Conservation (phyloP, 2,329 filamentous ascomycete species). For the Helotiales sp. region DNA sequence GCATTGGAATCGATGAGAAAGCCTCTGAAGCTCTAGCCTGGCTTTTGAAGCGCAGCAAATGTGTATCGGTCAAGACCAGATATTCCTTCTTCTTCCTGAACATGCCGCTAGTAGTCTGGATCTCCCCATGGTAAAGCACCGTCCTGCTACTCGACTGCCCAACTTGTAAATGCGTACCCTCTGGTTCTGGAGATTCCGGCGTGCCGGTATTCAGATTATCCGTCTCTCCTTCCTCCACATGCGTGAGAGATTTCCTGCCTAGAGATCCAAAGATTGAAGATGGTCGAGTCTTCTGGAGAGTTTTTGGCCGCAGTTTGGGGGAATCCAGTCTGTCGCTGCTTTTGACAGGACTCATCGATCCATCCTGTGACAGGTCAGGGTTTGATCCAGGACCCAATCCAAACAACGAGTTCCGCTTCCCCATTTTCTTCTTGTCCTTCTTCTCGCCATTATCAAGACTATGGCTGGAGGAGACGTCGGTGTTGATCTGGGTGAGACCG, state of each 20-base stretch:
- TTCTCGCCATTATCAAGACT: constrained; percentile 29
- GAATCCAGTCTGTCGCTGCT: constrained; percentile 32
- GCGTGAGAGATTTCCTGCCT: constrained; percentile 40
- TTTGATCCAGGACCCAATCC: constrained; percentile 32
- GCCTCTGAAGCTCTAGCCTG: constrained; percentile 68
- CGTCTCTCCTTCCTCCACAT: constrained; percentile 37
- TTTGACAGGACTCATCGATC: constrained; percentile 31
- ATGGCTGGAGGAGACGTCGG: constrained; percentile 26
- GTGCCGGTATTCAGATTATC: constrained; percentile 31
- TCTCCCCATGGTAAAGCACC: constrained; percentile 70
- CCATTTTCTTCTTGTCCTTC: constrained; percentile 39
- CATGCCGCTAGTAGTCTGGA: constrained; percentile 71
- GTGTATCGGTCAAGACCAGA: constrained; percentile 71
- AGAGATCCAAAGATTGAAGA: constrained; percentile 43
- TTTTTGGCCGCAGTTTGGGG: constrained; percentile 37
- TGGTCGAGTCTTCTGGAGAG: constrained; percentile 41
- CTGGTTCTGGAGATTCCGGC: constrained; percentile 37
- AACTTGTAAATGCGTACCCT: constrained; percentile 19
- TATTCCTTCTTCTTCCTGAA: constrained; percentile 77
- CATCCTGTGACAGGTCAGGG: constrained; percentile 31
- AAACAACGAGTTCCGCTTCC: constrained; percentile 40
- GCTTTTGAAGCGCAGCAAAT: constrained; percentile 71
- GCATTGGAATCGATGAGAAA: constrained; percentile 59
- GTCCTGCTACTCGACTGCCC: constrained; percentile 38
- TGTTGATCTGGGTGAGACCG: constrained; percentile 38